These are phyloP conservation scores for Plectosphaerella cucumerina DNA, from an alignment of 2,329 filamentous ascomycete species.

Conservation along the genomic window DNA sequence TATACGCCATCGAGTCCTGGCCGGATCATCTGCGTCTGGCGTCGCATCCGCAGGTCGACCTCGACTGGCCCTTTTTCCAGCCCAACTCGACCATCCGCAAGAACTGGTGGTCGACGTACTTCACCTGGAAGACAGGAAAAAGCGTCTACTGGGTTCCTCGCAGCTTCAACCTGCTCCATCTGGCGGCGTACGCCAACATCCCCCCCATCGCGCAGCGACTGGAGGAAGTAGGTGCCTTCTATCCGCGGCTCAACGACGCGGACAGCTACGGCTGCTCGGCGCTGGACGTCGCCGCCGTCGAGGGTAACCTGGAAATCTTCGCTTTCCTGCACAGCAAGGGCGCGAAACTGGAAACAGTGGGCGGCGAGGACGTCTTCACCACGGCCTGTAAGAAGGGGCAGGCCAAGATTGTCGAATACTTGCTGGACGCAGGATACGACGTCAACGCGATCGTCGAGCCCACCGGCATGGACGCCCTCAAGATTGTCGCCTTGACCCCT, in stretches of 20 bases:
- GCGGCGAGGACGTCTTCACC: neutral
- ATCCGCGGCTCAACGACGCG: neutral
- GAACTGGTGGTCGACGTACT: conserved; percentile 1
- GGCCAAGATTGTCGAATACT: neutral
- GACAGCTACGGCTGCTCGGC: neutral
- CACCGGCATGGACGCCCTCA: too few relatives aligned
- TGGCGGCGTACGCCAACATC: neutral
- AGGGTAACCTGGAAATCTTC: neutral
- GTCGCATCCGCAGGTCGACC: neutral
- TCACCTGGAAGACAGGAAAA: neutral
- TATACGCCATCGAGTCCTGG: neutral
- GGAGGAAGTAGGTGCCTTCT: neutral
- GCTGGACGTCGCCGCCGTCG: neutral
- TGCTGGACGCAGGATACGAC: neutral
- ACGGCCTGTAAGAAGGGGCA: neutral
- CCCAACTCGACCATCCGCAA: neutral
- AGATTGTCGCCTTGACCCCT: too few relatives aligned
- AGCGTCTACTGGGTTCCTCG: neutral
- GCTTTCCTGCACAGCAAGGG: neutral
- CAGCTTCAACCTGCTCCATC: neutral
- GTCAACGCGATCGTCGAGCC: neutral
- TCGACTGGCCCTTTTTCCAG: neutral
- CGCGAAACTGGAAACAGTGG: neutral
- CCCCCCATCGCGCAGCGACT: neutral
- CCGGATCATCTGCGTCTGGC: neutral